These are phyloP conservation scores for Fusarium ambrosium DNA, from an alignment of 2,329 filamentous ascomycete genomes.

Conservation along the genomic window DNA sequence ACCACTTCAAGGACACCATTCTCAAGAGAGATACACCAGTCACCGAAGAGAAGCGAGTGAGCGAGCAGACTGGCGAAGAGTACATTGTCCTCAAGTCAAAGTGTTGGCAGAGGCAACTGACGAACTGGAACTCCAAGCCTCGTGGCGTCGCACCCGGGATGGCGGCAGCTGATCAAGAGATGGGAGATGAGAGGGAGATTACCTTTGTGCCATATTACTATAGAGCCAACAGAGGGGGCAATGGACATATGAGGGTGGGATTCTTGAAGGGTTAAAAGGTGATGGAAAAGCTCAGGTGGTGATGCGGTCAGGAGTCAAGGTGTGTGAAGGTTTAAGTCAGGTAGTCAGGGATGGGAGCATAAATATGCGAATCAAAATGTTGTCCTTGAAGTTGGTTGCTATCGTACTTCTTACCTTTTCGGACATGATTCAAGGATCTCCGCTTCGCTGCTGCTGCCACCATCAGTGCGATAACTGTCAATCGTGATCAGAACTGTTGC, in stretches of 20 bases:
- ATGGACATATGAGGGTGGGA: slow-evolving; percentile 37
- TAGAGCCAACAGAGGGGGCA: slow-evolving; percentile 23
- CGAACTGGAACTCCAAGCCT: background rate
- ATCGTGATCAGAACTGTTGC: background rate
- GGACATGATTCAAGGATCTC: background rate
- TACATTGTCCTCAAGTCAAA: slow-evolving; percentile 23
- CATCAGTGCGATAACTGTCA: background rate
- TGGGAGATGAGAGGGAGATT: background rate
- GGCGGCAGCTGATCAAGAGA: background rate
- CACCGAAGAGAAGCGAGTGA: background rate
- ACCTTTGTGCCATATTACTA: slow-evolving; percentile 27
- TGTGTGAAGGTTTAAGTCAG: background rate
- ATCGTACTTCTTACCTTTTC: background rate
- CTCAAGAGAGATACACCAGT: background rate
- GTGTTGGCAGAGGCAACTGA: slow-evolving; percentile 11
- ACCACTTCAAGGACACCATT: slow-evolving; percentile 32
- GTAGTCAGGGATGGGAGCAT: background rate
- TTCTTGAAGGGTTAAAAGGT: background rate
- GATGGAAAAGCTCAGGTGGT: background rate
- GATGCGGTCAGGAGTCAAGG: background rate
- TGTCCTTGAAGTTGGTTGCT: background rate
- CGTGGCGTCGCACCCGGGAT: background rate
- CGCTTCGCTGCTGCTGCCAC: background rate
- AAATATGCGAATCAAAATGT: background rate
- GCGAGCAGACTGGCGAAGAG: slow-evolving; percentile 16